phyloP scores from a whole-genome alignment of 352 stramenopile species.

The Globisporangium polare region DNA sequence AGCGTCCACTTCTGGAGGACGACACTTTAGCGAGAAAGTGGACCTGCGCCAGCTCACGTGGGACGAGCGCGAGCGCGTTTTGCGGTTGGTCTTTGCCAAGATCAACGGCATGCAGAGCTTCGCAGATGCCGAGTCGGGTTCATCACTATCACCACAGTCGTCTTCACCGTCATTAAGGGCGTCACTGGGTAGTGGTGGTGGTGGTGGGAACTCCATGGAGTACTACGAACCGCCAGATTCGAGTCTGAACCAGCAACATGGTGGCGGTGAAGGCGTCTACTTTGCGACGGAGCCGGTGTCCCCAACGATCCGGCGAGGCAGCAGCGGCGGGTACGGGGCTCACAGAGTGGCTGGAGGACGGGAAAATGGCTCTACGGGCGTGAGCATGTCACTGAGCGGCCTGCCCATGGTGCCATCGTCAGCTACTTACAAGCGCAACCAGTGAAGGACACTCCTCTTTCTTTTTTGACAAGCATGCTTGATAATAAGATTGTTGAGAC shows the following conservation, averaged over 20 bases:
- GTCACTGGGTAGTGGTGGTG: not conserved
- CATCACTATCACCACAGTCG: not conserved
- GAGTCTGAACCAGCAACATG: constrained; percentile 21
- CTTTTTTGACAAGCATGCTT: not conserved
- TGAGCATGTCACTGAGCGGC: constrained; percentile 63
- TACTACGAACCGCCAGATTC: not conserved
- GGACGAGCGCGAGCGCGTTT: constrained; percentile 89
- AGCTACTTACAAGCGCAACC: constrained; percentile 8
- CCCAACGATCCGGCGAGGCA: constrained; percentile 2
- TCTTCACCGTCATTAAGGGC: constrained; percentile 1
- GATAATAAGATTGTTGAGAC: not conserved
- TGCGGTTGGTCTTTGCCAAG: constrained; percentile 92
- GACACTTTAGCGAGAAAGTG: constrained; percentile 72
- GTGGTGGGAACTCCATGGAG: not conserved
- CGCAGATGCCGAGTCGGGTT: constrained; percentile 20
- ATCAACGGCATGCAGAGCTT: constrained; percentile 85
- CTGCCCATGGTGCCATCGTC: constrained; percentile 28
- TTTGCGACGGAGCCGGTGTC: constrained; percentile 46
- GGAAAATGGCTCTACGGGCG: constrained; percentile 4
- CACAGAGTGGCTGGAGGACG: not conserved
- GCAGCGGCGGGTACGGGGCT: not conserved
- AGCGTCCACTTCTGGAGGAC: not conserved
- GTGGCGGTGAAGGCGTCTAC: constrained; percentile 31
- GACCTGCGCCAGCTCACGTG: constrained; percentile 85
- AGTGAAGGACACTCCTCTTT: not conserved